Evolutionary conservation across 208 protist species (phyloP).

Genomic region (Crithidia expoeki): DNA sequence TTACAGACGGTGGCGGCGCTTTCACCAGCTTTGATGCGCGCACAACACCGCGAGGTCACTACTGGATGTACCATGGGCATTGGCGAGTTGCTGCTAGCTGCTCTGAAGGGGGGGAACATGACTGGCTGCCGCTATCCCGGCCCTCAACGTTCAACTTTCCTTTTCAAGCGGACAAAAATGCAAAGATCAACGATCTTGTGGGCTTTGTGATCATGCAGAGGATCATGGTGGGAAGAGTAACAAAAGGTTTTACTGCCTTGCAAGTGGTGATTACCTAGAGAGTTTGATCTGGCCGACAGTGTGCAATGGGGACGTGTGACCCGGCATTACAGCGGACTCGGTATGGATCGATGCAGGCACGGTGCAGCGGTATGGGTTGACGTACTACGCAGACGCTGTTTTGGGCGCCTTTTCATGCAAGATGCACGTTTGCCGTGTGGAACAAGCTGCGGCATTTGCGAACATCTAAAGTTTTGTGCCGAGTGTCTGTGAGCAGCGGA

Average conservation of each 20-base stretch:
- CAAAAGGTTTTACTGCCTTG: not conserved
- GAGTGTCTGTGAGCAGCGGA: no score
- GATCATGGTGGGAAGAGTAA: not conserved
- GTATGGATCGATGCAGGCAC: constrained; percentile 52
- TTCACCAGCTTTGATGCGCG: not conserved
- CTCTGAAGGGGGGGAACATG: constrained; percentile 1
- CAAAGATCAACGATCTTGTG: not conserved
- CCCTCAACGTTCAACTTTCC: constrained; percentile 20
- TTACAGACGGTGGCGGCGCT: not conserved
- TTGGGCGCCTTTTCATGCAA: constrained; percentile 28
- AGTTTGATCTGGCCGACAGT: constrained; percentile 34
- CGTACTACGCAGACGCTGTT: constrained; percentile 47
- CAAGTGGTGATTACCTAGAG: constrained; percentile 31
- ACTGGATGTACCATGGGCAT: constrained; percentile 1
- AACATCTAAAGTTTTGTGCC: no score
- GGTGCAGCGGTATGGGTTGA: constrained; percentile 26
- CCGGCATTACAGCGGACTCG: constrained; percentile 28
- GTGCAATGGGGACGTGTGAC: constrained; percentile 21
- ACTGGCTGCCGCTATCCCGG: constrained; percentile 9
- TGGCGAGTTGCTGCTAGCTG: not conserved
- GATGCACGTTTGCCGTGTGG: constrained; percentile 11
- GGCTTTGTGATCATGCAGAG: no score
- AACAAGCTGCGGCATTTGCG: not conserved
- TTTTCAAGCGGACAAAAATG: not conserved
- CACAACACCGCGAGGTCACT: not conserved